These are phyloP conservation scores for Aspergillus sojae DNA, from an alignment of 2,329 filamentous ascomycete species.

Conservation along the genomic window DNA sequence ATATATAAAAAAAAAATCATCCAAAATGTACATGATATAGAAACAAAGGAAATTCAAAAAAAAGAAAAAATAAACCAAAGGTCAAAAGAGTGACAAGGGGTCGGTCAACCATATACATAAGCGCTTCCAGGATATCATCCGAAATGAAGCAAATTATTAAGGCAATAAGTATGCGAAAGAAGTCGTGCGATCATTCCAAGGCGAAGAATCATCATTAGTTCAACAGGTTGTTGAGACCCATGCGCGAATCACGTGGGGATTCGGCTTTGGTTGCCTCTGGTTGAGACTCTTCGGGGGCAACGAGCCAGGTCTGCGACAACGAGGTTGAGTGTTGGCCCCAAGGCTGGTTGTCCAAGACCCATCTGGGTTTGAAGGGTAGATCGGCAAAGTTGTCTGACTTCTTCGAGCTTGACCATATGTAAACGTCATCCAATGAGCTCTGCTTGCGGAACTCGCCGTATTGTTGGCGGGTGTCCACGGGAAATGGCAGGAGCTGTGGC, in stretches of 20 bases:
- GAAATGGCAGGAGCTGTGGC: constrained; percentile 43
- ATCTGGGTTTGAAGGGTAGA: constrained; percentile 29
- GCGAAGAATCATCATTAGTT: constrained; percentile 32
- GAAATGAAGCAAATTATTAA: constrained; percentile 18
- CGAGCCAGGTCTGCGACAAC: constrained; percentile 29
- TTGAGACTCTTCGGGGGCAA: constrained; percentile 16
- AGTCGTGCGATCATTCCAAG: constrained; percentile 28
- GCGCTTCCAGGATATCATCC: constrained; percentile 22
- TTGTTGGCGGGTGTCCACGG: constrained; percentile 48
- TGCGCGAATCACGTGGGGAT: constrained; percentile 40
- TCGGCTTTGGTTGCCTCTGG: constrained; percentile 22
- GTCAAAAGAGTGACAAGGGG: constrained; percentile 19
- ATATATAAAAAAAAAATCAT: constrained; percentile 9
- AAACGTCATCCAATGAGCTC: constrained; percentile 32
- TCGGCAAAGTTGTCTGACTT: constrained; percentile 30
- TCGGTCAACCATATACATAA: constrained; percentile 19
- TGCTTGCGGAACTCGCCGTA: constrained; percentile 37
- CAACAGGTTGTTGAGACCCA: constrained; percentile 42
- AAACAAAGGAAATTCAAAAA: constrained; percentile 23
- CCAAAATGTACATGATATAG: constrained; percentile 22
- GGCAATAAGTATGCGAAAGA: constrained; percentile 17
- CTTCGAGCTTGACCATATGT: constrained; percentile 21
- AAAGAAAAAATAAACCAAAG: constrained; percentile 2
- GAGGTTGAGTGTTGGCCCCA: constrained; percentile 33
- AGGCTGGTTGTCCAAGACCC: constrained; percentile 31